Base-by-base conservation (phyloP, 495 filamentous ascomycete genomes). In the Penicillium steckii region DNA sequence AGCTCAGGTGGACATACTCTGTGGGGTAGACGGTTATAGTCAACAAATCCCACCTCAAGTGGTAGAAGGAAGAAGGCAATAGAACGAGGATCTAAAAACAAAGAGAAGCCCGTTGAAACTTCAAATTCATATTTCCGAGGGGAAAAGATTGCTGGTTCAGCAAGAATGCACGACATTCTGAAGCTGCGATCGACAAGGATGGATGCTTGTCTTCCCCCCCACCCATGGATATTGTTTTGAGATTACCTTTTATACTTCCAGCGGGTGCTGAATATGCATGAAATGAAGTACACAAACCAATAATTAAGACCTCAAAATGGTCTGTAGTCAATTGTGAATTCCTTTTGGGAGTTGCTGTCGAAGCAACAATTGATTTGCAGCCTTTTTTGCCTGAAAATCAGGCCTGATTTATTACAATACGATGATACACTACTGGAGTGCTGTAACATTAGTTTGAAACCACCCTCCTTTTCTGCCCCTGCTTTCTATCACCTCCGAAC, bases 151-250 rank as follows among this genome's bases (percentile, higher is more conserved):
- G 27, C 27, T 6, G 27, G 12, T 29, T 5, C 27, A 29, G 27
- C 12, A 43, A 10, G 40, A 43, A 51, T 33, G 48, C 40, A 40
- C 42, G n/a, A 8, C 38, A 13, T 43, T 26, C 15, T 42, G 15
- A 53, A 43, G 37, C 51, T 45, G 45, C 40, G 51, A 54, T 54
- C 51, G 29, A 27, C 51, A 54, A 19, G 44, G 45, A 29, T 48
- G n/a, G n/a, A 17, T 10, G 6, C 25, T 19, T 27, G 15, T 21
- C n/a, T n/a, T n/a, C 35, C 51, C 51, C 46, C 26, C 33, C 33
- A 37, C 33, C n/a, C 15, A 27, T 10, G 26, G 32, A 26, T 23
- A 32, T 37, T 52, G 42, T 45, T 29, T 25, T n/a, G 18, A n/a
- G 26, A 48, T 35, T 41, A 41, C 38, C 38, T 10, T n/a, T 41